Conservation (phyloP, 2,329 filamentous ascomycete species). For the Nannizzia gypsea region DNA sequence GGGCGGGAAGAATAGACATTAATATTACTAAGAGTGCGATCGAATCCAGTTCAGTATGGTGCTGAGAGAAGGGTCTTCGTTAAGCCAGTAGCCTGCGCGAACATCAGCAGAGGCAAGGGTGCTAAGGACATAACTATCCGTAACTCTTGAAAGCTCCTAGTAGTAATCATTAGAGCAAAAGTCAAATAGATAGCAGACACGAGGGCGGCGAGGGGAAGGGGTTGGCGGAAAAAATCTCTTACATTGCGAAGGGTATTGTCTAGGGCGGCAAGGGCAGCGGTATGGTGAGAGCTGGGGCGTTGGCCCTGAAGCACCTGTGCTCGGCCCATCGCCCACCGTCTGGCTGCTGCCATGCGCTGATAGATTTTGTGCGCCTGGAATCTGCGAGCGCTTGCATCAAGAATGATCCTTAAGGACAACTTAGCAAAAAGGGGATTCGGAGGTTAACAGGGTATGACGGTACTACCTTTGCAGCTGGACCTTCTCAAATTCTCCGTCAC, state of each 20-base stretch:
- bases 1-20: not conserved
- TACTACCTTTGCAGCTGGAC: constrained; percentile 45
- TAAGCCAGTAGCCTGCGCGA: constrained; percentile 49
- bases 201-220: not conserved
- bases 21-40: constrained; percentile 18
- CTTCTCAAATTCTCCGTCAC: constrained; percentile 44
- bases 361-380: constrained; percentile 53
- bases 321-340: constrained; percentile 47
- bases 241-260: constrained; percentile 40
- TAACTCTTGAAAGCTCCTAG: constrained; percentile 47
- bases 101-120: constrained; percentile 45
- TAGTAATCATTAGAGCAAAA: not conserved
- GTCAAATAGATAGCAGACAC: not conserved
- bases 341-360: constrained; percentile 45
- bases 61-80: constrained; percentile 47
- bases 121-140: constrained; percentile 45
- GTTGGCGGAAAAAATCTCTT: constrained; percentile 17
- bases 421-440: constrained; percentile 1
- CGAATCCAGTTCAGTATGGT: constrained; percentile 38
- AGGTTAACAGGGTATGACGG: not conserved
- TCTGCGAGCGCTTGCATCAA: constrained; percentile 47
- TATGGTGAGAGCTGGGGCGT: constrained; percentile 37
- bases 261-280: constrained; percentile 38
- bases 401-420: constrained; percentile 40
- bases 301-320: constrained; percentile 41